Percentiles rank a stretch among this genome's conserved stretches.
Evolutionary conservation across 148 eudicot genomes (phyloP).

Genomic region (Vaccinium vitisidaea): DNA sequence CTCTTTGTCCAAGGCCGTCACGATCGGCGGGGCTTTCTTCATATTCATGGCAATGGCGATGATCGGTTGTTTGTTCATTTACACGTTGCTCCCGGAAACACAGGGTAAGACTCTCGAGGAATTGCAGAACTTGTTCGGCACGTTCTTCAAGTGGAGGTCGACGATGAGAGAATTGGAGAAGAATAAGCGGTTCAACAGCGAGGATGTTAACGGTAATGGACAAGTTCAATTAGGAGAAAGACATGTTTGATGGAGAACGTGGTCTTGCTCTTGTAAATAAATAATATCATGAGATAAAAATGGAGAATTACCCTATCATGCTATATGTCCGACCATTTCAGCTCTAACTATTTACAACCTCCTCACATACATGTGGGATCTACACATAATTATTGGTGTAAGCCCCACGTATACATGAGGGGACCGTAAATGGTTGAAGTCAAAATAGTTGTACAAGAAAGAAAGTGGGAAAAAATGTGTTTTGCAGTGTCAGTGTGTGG

Average conservation of each 20-base stretch:
- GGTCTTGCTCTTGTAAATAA: no score
- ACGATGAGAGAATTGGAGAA: not conserved
- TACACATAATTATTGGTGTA: no score
- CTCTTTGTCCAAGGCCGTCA: slow-evolving; percentile 41
- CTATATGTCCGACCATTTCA: no score
- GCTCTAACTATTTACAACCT: no score
- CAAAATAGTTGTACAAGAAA: no score
- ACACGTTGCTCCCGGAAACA: slow-evolving; percentile 10
- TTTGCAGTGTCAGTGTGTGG: no score
- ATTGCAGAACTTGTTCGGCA: not conserved
- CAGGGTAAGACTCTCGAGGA: not conserved
- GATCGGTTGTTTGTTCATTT: slow-evolving; percentile 33
- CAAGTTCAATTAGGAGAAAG: not conserved
- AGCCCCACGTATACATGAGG: no score
- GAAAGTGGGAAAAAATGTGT: no score
- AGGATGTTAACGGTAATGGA: not conserved
- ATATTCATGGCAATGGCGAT: slow-evolving; percentile 40
- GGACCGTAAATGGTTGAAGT: no score
- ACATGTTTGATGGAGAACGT: not conserved
- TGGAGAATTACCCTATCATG: no score
- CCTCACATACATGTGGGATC: no score
- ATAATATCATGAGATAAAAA: no score
- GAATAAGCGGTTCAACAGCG: not conserved
- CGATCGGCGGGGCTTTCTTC: slow-evolving; percentile 68
- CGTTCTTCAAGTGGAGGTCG: not conserved